These are phyloP conservation scores for Leccinum truebloodii DNA, from an alignment of 768 basidiomycete species.

Conservation along the genomic window DNA sequence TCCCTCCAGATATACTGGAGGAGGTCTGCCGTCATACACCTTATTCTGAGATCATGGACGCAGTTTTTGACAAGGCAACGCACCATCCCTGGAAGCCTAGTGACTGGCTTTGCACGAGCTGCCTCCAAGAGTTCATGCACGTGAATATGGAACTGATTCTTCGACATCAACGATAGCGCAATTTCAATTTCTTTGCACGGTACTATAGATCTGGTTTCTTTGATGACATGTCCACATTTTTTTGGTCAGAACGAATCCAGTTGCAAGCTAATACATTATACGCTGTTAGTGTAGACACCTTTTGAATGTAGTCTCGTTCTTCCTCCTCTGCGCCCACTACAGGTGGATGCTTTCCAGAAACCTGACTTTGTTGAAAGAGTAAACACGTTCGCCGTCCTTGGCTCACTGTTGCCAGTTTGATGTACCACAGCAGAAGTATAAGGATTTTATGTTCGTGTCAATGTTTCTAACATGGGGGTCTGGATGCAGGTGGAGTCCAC, in stretches of 20 bases:
- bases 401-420: too few species aligned
- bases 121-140: neutral
- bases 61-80: neutral
- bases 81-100: neutral
- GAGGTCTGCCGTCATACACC: neutral
- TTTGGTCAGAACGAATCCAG: neutral
- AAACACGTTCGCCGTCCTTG: too few species aligned
- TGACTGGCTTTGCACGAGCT: neutral
- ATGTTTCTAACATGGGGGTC: too few species aligned
- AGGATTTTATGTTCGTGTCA: too few species aligned
- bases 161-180: neutral
- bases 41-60: neutral
- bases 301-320: neutral
- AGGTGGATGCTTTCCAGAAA: too few species aligned
- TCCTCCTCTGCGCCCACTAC: too few species aligned
- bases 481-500: too few species aligned
- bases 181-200: neutral
- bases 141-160: neutral
- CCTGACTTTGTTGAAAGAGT: too few species aligned
- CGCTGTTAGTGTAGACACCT: neutral
- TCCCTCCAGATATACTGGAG: neutral
- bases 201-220: neutral
- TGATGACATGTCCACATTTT: neutral
- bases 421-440: too few species aligned
- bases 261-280: neutral